Evolutionary conservation across 2,329 filamentous ascomycete species (phyloP).

Genomic region (Trichoderma atrobrunneum): DNA sequence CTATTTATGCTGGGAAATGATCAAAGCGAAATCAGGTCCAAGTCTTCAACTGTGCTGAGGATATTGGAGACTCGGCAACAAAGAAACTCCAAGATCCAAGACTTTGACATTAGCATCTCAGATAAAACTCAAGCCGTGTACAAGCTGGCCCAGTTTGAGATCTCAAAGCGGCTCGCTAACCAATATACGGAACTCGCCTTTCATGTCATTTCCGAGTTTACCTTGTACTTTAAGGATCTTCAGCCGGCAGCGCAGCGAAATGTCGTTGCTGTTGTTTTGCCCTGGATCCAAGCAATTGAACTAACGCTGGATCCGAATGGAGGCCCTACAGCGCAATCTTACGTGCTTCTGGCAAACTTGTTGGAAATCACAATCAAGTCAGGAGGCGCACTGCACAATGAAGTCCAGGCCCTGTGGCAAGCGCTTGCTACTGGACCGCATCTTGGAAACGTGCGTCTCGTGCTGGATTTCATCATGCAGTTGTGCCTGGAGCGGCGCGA

Average conservation of each 20-base stretch:
- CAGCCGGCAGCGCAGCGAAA: constrained; percentile 83
- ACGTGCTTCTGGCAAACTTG: constrained; percentile 90
- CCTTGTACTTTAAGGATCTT: constrained; percentile 85
- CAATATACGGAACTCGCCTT: constrained; percentile 89
- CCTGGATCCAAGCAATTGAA: constrained; percentile 95
- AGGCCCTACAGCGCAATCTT: constrained; percentile 84
- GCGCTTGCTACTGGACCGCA: constrained; percentile 90
- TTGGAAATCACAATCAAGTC: constrained; percentile 96
- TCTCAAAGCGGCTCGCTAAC: constrained; percentile 83
- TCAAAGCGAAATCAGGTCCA: constrained; percentile 81
- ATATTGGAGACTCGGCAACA: constrained; percentile 76
- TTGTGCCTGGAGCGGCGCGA: constrained; percentile 90
- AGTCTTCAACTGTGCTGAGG: constrained; percentile 77
- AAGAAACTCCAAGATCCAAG: constrained; percentile 84
- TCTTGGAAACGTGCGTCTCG: constrained; percentile 87
- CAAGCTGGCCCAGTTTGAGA: constrained; percentile 95
- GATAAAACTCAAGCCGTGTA: constrained; percentile 98
- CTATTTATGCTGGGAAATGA: constrained; percentile 92
- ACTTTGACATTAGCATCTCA: constrained; percentile 97
- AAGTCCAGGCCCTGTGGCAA: constrained; percentile 97
- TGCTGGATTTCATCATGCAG: constrained; percentile 94
- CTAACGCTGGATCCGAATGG: constrained; percentile 89
- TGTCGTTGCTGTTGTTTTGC: constrained; percentile 88
- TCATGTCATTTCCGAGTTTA: constrained; percentile 93
- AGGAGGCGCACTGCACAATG: constrained; percentile 84